phyloP scores from a whole-genome alignment of 306 rosid species.

The Pterocarpus santalinus region DNA sequence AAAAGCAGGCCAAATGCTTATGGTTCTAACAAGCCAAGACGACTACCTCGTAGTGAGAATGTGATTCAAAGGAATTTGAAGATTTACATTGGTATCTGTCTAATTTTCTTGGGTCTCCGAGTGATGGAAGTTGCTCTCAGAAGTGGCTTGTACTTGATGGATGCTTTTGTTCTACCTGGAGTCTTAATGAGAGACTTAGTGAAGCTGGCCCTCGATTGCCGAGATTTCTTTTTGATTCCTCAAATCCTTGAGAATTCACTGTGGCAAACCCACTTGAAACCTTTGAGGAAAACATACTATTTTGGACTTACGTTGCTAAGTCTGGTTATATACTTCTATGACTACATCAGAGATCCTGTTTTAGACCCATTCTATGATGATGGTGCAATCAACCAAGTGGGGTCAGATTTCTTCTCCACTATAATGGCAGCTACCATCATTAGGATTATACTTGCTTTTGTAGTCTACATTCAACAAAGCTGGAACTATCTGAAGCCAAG shows the following conservation, averaged over 20 bases:
- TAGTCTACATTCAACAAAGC: conserved; percentile 37
- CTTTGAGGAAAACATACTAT: conserved; percentile 43
- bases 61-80: conserved; percentile 3
- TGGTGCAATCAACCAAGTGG: conserved; percentile 13
- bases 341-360: conserved; percentile 29
- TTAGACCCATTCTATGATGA: background rate
- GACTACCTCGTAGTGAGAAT: background rate
- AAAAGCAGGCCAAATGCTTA: background rate
- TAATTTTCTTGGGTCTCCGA: background rate
- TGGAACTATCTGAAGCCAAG: background rate
- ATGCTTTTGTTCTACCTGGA: conserved; percentile 19
- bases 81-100: conserved; percentile 4
- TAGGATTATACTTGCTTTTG: background rate
- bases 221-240: conserved; percentile 34
- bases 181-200: background rate
- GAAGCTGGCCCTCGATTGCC: background rate
- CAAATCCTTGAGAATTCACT: conserved; percentile 4
- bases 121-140: background rate
- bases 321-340: background rate
- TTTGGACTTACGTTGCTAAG: conserved; percentile 41
- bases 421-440: background rate
- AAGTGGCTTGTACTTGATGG: background rate
- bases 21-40: conserved; percentile 18
- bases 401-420: conserved; percentile 15
- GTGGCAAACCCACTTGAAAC: conserved; percentile 22